phyloP scores from a whole-genome alignment of 1,284 basidiomycete species.

The Marasmius fiardii region DNA sequence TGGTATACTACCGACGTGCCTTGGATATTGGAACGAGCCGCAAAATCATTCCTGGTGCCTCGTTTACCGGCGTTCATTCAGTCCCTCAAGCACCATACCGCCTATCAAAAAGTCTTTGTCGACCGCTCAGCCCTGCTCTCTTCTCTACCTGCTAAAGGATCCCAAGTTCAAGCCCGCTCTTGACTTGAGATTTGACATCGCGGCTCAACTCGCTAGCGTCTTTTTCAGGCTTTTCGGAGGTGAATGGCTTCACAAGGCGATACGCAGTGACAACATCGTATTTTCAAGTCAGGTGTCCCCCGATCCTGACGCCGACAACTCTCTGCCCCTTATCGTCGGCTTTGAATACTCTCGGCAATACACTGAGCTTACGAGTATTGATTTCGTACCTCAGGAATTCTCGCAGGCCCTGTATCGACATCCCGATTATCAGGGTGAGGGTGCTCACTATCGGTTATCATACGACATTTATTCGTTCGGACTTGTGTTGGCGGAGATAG shows the following conservation, averaged over 20 bases:
- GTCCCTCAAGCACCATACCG: neutral
- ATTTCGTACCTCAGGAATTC: neutral
- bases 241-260: conserved; percentile 10
- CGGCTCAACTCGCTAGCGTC: conserved; percentile 1
- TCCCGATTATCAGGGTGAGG: conserved; percentile 10
- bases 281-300: conserved; percentile 4
- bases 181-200: conserved; percentile 1
- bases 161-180: conserved; percentile 5
- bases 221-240: conserved; percentile 6
- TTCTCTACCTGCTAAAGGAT: conserved; percentile 1
- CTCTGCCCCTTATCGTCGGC: conserved; percentile 3
- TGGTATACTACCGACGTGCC: neutral
- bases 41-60: conserved; percentile 11
- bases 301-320: neutral
- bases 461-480: conserved; percentile 13
- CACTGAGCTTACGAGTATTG: conserved; percentile 9
- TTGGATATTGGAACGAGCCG: conserved; percentile 12
- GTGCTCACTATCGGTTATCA: conserved; percentile 6
- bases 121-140: conserved; percentile 1
- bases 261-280: conserved; percentile 9
- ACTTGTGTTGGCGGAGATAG: conserved; percentile 9
- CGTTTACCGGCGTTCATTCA: conserved; percentile 3
- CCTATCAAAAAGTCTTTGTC: neutral
- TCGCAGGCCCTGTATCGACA: conserved; percentile 8
- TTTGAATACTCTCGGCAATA: conserved; percentile 12